Evolutionary conservation across 306 rosid species (phyloP).

Genomic region (Pyrus bretschneideri): DNA sequence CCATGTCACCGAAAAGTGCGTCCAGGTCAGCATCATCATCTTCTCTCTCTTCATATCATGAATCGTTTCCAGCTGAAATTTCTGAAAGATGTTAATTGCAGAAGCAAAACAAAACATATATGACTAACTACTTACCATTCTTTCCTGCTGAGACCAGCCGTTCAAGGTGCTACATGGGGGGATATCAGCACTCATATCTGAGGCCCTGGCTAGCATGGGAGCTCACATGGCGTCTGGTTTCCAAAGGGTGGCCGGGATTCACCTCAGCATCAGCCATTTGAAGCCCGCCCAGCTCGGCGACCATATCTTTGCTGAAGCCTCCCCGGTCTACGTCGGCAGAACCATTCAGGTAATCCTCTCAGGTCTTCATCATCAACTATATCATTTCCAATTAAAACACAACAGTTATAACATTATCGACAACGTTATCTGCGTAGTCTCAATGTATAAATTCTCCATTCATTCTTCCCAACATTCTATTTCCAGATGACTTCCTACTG

Average conservation of each 20-base stretch:
- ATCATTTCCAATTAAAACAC: neutral
- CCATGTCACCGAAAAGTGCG: constrained; percentile 52
- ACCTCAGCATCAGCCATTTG: constrained; percentile 81
- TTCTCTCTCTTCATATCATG: neutral
- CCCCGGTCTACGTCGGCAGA: constrained; percentile 58
- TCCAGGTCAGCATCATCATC: constrained; percentile 46
- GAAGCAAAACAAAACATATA: neutral
- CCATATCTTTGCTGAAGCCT: constrained; percentile 56
- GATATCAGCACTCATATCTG: constrained; percentile 79
- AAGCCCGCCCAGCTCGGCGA: constrained; percentile 70
- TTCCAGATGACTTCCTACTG: neutral
- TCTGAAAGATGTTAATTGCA: neutral
- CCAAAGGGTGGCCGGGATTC: constrained; percentile 80
- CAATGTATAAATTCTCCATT: neutral
- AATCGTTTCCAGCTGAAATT: neutral
- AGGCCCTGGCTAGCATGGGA: constrained; percentile 65
- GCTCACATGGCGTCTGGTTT: constrained; percentile 73
- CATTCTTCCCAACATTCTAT: neutral
- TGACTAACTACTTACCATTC: neutral
- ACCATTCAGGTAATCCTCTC: constrained; percentile 52
- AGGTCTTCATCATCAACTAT: neutral
- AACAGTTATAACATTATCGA: neutral
- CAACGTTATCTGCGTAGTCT: neutral
- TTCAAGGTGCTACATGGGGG: constrained; percentile 98
- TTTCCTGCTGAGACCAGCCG: constrained; percentile 37